Evolutionary conservation across 2,329 filamentous ascomycete species (phyloP), one percentile per base, ranked within the genome.

Genomic region (Thermothelomyces thermophilus): DNA sequence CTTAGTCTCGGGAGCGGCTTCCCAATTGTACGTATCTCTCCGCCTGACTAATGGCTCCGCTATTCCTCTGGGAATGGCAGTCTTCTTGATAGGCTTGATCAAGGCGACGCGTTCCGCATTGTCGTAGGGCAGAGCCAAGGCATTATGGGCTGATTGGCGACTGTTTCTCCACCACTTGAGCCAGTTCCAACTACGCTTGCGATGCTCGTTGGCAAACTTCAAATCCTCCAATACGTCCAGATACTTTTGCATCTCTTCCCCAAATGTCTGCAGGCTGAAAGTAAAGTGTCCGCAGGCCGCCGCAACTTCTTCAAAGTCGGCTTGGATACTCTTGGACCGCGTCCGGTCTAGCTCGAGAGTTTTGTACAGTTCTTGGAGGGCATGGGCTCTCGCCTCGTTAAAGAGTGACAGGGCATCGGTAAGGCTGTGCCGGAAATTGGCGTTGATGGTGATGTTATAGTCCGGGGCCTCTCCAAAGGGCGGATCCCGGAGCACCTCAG

Each of bases 221-320:
- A 97, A 69, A 36, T 95, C 87, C 62, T 96, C 89, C 4, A 98
- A 71, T 0, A 93, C 83, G 46, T 88, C 82, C 39, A 98, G 68
- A 59, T 95, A 93, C 11, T 79, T 79, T 57, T 87, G 82, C 70
- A 95, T 86, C 63, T 96, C 90, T 63, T 95, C 87, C 0, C 89
- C 90, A 62, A 97, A 91, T 58, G 93, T 87, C 55, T 93, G 80
- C 22, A 98, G 73, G 37, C 87, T 94, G 64, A 93, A 96, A 63
- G 87, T 91, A 64, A 97, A 98, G 67, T 97, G 90, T 0, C 93
- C 91, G 62, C 93, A 98, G 50, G 90, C 94, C n/a, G 93, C 91
- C 35, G 91, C 90, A 10, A 97, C 90, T 67, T 98, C 93, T 65
- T 98, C 93, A 50, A 95, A 90, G 65, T 97, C 93, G 2, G 91